Evolutionary conservation across 495 filamentous ascomycete genomes (phyloP), one percentile per base, ranked within the genome.

Genomic region (Penicillium steckii): DNA sequence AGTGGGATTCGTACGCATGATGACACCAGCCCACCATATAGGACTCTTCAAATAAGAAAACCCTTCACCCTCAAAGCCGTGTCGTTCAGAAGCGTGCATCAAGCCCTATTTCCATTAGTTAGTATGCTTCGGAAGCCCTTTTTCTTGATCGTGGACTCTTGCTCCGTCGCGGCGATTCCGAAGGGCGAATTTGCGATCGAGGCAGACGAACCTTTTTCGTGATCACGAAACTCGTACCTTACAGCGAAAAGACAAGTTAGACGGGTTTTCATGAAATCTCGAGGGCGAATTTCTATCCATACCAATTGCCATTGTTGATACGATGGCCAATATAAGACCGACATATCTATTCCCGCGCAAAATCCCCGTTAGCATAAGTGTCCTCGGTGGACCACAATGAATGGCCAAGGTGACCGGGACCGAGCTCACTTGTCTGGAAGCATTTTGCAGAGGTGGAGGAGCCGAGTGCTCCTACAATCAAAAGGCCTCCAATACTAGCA

Each of bases 31-130:
- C 94, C 94, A 98, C 94, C 94, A 98, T 67, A 89, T 80, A 3
- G 94, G 91, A 68, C 84, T 97, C 64, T 83, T 88, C 52, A 98
- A 63, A 73, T 98, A 98, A 70, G 88, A 82, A 68, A 89, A 98
- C 32, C 95, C 95, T 61, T 97, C 94, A 50, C 95, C 94, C 65
- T 96, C 91, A 67, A 97, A 98, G 29, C 95, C 94, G 71, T 95
- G 91, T 64, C 82, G 79, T 73, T 94, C 87, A 57, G 87, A 88
- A 46, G 93, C 88, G 59, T 95, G 89, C 68, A 89, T 89, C 49
- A 98, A 80, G 43, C 94, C 94, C 90, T 96, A 33, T 41, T 52
- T 48, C 17, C 13, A 21, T 59, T 17, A 24, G 48, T 73, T 44
- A 69, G 67, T 37, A 8, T 4, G 9, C n/a, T n/a, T 29, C 42